Evolutionary conservation across 768 basidiomycete genomes (phyloP), one percentile per base, ranked within the genome.

Genomic region (Pleurotus citrinopileatus): DNA sequence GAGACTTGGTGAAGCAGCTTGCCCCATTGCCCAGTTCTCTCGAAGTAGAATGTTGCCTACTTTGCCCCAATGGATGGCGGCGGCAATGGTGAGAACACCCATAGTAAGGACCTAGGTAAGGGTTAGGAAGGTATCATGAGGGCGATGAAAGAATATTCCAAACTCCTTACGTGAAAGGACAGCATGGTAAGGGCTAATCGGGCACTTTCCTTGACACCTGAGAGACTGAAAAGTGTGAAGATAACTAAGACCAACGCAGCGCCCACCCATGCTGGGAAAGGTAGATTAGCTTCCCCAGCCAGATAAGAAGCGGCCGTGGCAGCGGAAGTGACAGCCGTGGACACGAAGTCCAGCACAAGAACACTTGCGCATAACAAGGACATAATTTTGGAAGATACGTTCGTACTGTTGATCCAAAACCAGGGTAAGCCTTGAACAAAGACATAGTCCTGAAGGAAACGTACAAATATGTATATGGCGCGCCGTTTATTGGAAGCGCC

Each of bases 291-390:
- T 61, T 90, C 87, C 20, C 85, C 85, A 2, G 74, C 72, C 32
- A 90, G 78, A 57, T 90, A 90, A 2, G 80, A 73, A 2, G 79
- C 73, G 0, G 88, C 87, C 0, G 88, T 88, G 3, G 87, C 84
- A 0, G 89, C 87, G 0, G 89, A 89, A 17, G 89, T 84, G 12
- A 86, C 80, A 0, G 83, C 74, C 0, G 87, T 90, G 2, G 86
- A 78, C 3, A 83, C 74, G 43, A 83, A 87, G 63, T 91, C 89
- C 2, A 91, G 73, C n/a, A 89, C 69, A 0, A 88, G 76, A 6
- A 87, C 72, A 0, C 84, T 74, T 1, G 87, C 87, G 4, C 80
- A 84, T n/a, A 85, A 56, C 1, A 89, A 70, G 37, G 86, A 86
- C 5, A 86, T 67, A 1, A 74, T 67, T 61, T 88, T 89, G 0